Percentiles rank a stretch among this genome's conserved stretches.
These are phyloP conservation scores for Volvox carteri DNA, from an alignment of 163 green algal genomes.

Conservation along the genomic window DNA sequence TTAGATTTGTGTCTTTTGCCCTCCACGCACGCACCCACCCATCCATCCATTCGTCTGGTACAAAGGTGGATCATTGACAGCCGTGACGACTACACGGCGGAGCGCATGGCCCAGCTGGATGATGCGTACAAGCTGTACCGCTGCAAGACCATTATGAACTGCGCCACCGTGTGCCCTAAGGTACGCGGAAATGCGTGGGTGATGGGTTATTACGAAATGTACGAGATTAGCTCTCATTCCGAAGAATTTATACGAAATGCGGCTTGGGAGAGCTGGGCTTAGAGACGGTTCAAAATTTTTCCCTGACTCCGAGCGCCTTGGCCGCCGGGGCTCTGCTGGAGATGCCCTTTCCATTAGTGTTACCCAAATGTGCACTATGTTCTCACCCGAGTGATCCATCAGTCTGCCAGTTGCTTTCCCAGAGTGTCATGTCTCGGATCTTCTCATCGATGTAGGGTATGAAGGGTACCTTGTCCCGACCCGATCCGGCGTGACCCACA, in stretches of 20 bases:
- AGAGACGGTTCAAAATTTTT: no score
- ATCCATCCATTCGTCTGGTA: no score
- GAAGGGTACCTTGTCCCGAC: neutral
- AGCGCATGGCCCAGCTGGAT: constrained; percentile 92
- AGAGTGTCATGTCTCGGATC: neutral
- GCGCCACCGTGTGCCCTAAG: constrained; percentile 82
- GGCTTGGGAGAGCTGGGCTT: neutral
- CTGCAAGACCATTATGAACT: constrained; percentile 99
- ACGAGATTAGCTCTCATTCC: neutral
- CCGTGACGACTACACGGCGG: constrained; percentile 91
- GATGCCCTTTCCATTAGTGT: neutral
- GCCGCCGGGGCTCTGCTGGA: neutral
- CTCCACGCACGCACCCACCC: no score
- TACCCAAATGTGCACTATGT: neutral
- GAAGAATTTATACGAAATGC: neutral
- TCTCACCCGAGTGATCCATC: neutral
- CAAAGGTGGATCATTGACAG: constrained; percentile 70
- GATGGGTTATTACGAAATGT: neutral
- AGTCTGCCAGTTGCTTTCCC: neutral
- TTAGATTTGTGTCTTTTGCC: no score
- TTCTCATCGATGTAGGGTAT: neutral
- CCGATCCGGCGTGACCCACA: no score
- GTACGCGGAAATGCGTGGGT: neutral
- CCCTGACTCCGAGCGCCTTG: no score
- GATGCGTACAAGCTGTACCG: constrained; percentile 99